Conservation (phyloP, 768 basidiomycete genomes). For the Tephrocybe rancida region DNA sequence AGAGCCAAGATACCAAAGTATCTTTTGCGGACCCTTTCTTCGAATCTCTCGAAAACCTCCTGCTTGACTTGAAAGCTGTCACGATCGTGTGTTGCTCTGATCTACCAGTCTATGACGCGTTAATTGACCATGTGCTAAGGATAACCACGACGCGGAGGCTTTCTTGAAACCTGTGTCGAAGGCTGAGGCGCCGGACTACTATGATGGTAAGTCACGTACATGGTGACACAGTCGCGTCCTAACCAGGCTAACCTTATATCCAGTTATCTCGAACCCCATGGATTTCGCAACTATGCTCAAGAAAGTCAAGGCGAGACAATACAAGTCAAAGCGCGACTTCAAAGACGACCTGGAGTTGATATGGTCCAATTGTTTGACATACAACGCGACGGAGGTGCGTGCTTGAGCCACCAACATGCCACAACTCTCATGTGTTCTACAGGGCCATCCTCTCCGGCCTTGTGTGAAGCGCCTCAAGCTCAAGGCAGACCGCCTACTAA, state of each 20-base stretch:
- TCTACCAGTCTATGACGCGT: slow-evolving; percentile 22
- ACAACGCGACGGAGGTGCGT: slow-evolving; percentile 89
- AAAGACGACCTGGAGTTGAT: slow-evolving; percentile 94
- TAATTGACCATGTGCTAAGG: slow-evolving; percentile 41
- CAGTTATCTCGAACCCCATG: slow-evolving; percentile 96
- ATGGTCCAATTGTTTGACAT: slow-evolving; percentile 93
- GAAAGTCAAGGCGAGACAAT: slow-evolving; percentile 90
- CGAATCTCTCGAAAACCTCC: slow-evolving; percentile 88
- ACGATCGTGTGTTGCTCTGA: slow-evolving; percentile 53
- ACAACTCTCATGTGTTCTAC: slow-evolving; percentile 7
- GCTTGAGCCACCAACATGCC: not conserved
- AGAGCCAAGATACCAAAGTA: slow-evolving; percentile 67
- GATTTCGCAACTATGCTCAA: slow-evolving; percentile 91
- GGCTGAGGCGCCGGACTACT: slow-evolving; percentile 91
- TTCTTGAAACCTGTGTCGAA: slow-evolving; percentile 94
- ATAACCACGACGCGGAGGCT: slow-evolving; percentile 89
- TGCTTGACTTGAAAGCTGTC: slow-evolving; percentile 81
- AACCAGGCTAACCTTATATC: slow-evolving; percentile 9
- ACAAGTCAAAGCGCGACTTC: slow-evolving; percentile 94
- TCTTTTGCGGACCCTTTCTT: slow-evolving; percentile 79
- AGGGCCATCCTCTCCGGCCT: slow-evolving; percentile 89
- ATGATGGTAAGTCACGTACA: slow-evolving; percentile 64
- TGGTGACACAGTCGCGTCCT: slow-evolving; percentile 5
- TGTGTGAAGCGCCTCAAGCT: slow-evolving; percentile 79
- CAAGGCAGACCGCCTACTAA: slow-evolving; percentile 85